Base-by-base conservation (phyloP, 2,329 filamentous ascomycete species). In the Byssothecium circinans region DNA sequence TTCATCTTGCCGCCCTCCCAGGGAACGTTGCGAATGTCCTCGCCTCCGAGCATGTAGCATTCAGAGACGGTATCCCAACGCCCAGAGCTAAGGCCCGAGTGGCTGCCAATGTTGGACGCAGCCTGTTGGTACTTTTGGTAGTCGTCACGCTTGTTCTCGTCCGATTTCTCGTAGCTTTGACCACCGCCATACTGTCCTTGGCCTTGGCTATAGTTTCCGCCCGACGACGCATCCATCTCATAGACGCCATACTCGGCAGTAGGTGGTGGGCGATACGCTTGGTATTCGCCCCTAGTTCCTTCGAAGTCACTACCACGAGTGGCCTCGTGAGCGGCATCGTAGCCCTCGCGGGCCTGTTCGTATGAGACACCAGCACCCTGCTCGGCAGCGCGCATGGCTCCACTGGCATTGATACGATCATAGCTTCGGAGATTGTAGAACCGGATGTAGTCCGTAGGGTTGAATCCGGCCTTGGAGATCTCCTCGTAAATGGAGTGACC, bases 371-470 rank as follows among this genome's bases (percentile, higher is more conserved):
- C 87, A 42, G 82, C 82, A 30, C 78, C 74, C 32, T 80, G 62
- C 62, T 90, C 85, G 1, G 79, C 83, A 4, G 77, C 73, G 15
- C 74, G 68, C 81, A 89, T 84, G 6, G 82, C 78, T 15, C 72
- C 72, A 14, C 84, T 84, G 17, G 77, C 81, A 71, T 92, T 91
- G 76, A 95, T 87, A 36, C 89, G 84, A 67, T 94, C 89, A 66
- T 89, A 94, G 70, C 84, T 92, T 47, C 89, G 81, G 25, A 95
- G 78, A 67, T 95, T 94, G 75, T 90, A 94, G 74, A 94, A 94
- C 41, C 84, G 79, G 57, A 95, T 88, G 71, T 91, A 94, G 35
- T 84, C 74, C 61, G 79, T 75, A 1, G 87, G 86, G 61, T 92
- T 78, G 41, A 91, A 78, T 8, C 88, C 88, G 25, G 81, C 79